Conservation (phyloP, 1,139 yeast species). For the Wickerhamomyces sp. region DNA sequence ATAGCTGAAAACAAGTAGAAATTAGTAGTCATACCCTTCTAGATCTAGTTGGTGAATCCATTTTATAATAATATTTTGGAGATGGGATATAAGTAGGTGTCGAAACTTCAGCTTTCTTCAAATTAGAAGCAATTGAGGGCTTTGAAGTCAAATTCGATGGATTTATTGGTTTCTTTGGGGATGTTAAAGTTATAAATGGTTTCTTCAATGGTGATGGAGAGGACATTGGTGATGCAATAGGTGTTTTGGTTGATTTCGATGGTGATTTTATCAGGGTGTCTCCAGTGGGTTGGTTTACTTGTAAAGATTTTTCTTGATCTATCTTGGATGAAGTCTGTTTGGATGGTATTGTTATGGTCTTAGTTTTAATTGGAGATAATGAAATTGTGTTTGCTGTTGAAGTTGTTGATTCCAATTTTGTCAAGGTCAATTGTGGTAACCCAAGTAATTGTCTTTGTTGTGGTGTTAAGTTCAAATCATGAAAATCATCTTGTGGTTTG, state of each 20-base stretch:
- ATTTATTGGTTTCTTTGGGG: constrained; percentile 4
- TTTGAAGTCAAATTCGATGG: not conserved
- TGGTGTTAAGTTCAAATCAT: constrained; percentile 36
- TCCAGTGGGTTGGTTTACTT: no score
- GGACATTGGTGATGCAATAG: constrained; percentile 26
- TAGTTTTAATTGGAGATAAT: constrained; percentile 18
- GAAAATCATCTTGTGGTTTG: constrained; percentile 31
- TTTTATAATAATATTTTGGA: constrained; percentile 37
- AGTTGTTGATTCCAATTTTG: constrained; percentile 25
- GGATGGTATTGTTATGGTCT: constrained; percentile 4
- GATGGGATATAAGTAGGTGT: constrained; percentile 35
- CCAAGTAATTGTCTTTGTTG: constrained; percentile 40
- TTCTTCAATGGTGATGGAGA: constrained; percentile 18
- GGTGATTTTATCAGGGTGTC: not conserved
- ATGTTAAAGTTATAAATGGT: not conserved
- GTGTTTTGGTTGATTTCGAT: constrained; percentile 18
- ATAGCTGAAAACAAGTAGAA: no score
- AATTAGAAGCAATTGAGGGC: not conserved
- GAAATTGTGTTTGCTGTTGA: constrained; percentile 23
- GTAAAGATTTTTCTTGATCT: no score
- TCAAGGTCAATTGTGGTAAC: constrained; percentile 27
- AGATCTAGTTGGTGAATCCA: constrained; percentile 36
- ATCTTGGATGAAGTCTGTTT: not conserved
- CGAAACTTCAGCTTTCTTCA: constrained; percentile 7
- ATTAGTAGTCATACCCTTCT: constrained; percentile 20